Evolutionary conservation across 2,329 filamentous ascomycete species (phyloP), one percentile per base, ranked within the genome.

Genomic region (Monosporascus ibericus): DNA sequence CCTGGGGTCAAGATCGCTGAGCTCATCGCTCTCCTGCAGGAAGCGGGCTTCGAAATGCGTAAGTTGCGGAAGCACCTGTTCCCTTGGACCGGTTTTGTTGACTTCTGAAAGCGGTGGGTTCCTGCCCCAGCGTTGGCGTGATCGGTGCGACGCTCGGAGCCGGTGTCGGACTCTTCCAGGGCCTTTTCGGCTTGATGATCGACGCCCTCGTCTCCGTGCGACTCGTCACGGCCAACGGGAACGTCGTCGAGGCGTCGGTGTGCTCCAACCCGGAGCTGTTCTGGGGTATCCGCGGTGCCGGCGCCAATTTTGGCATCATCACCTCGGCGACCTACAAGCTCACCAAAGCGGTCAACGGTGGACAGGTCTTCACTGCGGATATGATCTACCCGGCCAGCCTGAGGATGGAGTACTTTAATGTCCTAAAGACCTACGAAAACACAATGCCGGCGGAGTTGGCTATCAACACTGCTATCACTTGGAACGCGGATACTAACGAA

Each of bases 1-100:
- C 80, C 78, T 2, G 75, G 74, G 5, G 70, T 87, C 37, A 85
- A 85, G 60, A 62, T 87, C n/a, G 84, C 84, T 5, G 80, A 88
- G 59, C 25, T 61, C 22, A 40, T 30, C 6, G 48, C 42, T 3
- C 52, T 55, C 0, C 8, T 63, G 2, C 48, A 49, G 11, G 40
- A 55, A 1, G 60, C 58, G 1, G 60, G 60, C 5, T 58, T 40
- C 36, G 37, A 55, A 47, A 50, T 63, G 18, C 57, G 60, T 63
- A 58, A 51, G 59, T 60, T 44, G 52, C 44, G 27, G 15, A 15
- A 20, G 17, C n/a, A 22, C 39, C 39, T 20, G 18, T 42, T 20
- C 3, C 18, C 3, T 42, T 42, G 18, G 39, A 24, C 18, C 2
- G 48, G 3, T 39, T 15, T 39, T 3, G 6, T 27, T 5, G 9